Evolutionary conservation across 1,139 yeast genomes (phyloP).

Genomic region (Yamadazyma aaseri): DNA sequence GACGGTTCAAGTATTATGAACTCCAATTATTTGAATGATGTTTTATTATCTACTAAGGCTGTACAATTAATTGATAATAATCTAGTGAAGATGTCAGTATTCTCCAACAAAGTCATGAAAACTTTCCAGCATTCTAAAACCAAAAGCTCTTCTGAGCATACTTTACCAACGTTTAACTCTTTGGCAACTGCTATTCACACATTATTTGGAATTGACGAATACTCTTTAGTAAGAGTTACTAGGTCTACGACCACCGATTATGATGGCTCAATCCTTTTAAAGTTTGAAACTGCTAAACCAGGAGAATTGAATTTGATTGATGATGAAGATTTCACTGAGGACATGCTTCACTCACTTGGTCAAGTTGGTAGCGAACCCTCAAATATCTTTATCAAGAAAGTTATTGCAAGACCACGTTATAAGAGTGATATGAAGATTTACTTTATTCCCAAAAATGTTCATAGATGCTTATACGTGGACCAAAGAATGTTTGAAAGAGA

Average conservation of each 20-base stretch:
- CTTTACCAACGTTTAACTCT: conserved; percentile 39
- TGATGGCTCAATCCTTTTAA: conserved; percentile 50
- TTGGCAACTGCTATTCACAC: conserved; percentile 47
- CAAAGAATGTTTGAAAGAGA: conserved; percentile 53
- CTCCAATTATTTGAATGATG: conserved; percentile 15
- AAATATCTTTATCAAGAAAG: conserved; percentile 44
- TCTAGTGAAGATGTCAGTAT: conserved; percentile 34
- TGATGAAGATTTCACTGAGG: conserved; percentile 44
- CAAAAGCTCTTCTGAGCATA: not conserved
- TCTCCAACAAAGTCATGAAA: conserved; percentile 37
- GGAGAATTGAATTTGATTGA: conserved; percentile 53
- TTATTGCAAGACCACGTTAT: conserved; percentile 52
- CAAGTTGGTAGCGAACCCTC: conserved; percentile 39
- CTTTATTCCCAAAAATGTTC: conserved; percentile 30
- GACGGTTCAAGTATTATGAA: conserved; percentile 7
- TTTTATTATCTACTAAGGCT: conserved; percentile 19
- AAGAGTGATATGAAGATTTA: conserved; percentile 51
- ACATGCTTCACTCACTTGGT: conserved; percentile 41
- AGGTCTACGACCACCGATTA: conserved; percentile 52
- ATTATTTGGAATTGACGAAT: conserved; percentile 41
- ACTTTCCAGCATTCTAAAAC: conserved; percentile 19
- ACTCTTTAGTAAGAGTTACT: conserved; percentile 50
- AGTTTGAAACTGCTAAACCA: conserved; percentile 54
- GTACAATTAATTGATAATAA: conserved; percentile 38
- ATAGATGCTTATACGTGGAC: conserved; percentile 48